These are phyloP conservation scores for Chrysanthemum lavandulifolium DNA, from an alignment of 129 eudicot genomes.

Conservation along the genomic window DNA sequence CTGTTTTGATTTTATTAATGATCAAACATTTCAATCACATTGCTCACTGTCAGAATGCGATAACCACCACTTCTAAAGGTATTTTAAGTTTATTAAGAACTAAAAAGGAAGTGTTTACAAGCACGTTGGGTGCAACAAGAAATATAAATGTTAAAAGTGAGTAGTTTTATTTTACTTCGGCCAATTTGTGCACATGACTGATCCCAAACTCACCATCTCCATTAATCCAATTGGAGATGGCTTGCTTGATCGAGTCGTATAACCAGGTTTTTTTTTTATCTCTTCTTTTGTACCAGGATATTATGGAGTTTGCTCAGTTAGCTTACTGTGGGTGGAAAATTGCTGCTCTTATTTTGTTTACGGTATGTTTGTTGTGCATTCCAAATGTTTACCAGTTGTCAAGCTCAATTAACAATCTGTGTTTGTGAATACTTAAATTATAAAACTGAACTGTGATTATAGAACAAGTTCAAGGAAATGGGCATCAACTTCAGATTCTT, in stretches of 20 bases:
- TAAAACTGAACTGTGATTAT: neutral
- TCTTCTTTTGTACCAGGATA: neutral
- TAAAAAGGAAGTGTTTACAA: too few species aligned
- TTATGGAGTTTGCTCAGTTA: neutral
- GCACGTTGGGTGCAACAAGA: too few species aligned
- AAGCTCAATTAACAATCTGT: too few species aligned
- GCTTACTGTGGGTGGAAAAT: neutral
- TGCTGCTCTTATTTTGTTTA: neutral
- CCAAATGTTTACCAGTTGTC: neutral
- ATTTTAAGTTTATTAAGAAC: too few species aligned
- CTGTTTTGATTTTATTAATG: too few species aligned
- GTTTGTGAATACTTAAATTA: too few species aligned
- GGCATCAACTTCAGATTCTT: neutral
- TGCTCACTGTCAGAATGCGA: too few species aligned
- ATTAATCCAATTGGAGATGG: neutral
- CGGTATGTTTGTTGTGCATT: neutral
- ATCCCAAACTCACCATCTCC: neutral
- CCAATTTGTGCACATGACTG: neutral
- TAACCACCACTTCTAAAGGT: too few species aligned
- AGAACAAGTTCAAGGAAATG: neutral
- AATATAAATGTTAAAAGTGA: too few species aligned
- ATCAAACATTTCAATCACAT: too few species aligned
- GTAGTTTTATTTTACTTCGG: too few species aligned
- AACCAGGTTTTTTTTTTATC: neutral
- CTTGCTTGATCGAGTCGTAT: neutral